Conservation (phyloP, 2,329 filamentous ascomycete genomes). For the Xylaria sp. region DNA sequence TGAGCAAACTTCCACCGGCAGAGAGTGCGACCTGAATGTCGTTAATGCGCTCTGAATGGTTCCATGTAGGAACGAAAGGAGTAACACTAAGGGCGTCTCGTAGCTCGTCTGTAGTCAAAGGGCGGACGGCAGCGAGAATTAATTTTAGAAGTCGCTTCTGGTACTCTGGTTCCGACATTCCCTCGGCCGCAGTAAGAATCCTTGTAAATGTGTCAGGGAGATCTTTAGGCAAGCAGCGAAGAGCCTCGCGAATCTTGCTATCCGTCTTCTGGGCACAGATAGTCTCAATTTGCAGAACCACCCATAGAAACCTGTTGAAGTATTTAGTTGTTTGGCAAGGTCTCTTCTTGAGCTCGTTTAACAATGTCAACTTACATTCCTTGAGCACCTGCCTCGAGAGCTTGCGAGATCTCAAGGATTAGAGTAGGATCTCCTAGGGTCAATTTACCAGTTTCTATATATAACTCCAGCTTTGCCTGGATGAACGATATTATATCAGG, state of each 20-base stretch:
- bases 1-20: slow-evolving; percentile 22
- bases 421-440: slow-evolving; percentile 24
- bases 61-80: slow-evolving; percentile 5
- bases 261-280: slow-evolving; percentile 9
- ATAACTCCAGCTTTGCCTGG: slow-evolving; percentile 15
- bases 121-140: background rate
- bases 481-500: slow-evolving; percentile 31
- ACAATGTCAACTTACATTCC: slow-evolving; percentile 48
- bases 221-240: slow-evolving; percentile 3
- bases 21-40: slow-evolving; percentile 16
- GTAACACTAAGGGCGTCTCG: slow-evolving; percentile 13
- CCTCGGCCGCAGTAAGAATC: background rate
- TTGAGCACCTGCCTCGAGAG: slow-evolving; percentile 45
- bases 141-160: background rate
- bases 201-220: slow-evolving; percentile 6
- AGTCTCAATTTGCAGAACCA: slow-evolving; percentile 11
- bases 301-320: slow-evolving; percentile 22
- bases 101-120: slow-evolving; percentile 3
- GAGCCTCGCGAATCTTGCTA: background rate
- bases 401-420: slow-evolving; percentile 31
- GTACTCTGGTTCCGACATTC: background rate
- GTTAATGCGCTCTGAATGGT: slow-evolving; percentile 24
- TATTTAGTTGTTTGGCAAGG: background rate
- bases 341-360: background rate
- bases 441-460: slow-evolving; percentile 22